A percentile compares a stretch with the other conserved stretches of the same genome.
phyloP scores from a whole-genome alignment of 306 rosid species.

The Argentina anserina region DNA sequence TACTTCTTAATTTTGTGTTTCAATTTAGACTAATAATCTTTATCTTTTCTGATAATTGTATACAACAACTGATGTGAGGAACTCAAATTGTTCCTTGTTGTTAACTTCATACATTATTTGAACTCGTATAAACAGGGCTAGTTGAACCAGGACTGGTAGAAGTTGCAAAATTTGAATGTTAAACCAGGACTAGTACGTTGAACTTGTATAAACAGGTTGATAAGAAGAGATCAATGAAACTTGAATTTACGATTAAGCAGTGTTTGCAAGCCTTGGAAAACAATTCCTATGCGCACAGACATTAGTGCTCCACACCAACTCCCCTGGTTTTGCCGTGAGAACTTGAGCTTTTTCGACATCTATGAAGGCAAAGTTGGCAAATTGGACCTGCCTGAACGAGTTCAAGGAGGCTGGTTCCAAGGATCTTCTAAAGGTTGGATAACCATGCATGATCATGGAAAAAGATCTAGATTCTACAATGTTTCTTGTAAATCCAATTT shows the following conservation, averaged over 20 bases:
- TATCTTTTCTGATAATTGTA: no score
- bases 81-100: no score
- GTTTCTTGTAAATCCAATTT: not conserved
- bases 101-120: no score
- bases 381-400: not conserved
- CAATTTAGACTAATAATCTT: no score
- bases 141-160: no score
- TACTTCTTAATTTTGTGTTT: no score
- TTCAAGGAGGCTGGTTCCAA: not conserved
- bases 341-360: not conserved
- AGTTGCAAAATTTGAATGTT: no score
- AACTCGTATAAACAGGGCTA: no score
- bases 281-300: not conserved
- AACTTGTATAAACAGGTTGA: no score
- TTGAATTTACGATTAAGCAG: not conserved
- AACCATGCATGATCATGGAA: not conserved
- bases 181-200: no score
- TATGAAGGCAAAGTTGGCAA: not conserved
- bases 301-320: not conserved
- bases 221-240: no score
- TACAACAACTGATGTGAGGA: no score
- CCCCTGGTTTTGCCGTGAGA: not conserved
- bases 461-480: not conserved
- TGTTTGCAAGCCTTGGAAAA: not conserved
- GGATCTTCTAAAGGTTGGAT: not conserved